phyloP scores from a whole-genome alignment of 768 basidiomycete genomes.

The Nidularia pulvinata region DNA sequence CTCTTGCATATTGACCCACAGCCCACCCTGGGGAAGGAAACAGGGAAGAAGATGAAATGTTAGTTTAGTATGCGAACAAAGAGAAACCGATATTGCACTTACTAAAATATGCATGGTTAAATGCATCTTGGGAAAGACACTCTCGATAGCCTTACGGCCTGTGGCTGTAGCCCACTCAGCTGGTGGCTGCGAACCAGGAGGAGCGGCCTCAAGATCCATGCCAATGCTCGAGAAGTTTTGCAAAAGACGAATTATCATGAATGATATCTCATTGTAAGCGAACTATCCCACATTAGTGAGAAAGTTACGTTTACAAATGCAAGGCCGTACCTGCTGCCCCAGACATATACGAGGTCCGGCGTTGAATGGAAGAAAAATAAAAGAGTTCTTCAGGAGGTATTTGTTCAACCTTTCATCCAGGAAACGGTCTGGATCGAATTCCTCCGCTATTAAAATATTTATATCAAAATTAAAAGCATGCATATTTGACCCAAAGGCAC shows the following conservation, averaged over 20 bases:
- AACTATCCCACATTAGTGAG: constrained; percentile 6
- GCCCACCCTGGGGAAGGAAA: too few relatives aligned
- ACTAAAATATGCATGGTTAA: constrained; percentile 36
- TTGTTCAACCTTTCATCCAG: constrained; percentile 41
- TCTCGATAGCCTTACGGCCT: constrained; percentile 35
- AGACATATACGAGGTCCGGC: constrained; percentile 36
- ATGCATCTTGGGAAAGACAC: constrained; percentile 31
- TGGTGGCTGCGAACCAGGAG: constrained; percentile 29
- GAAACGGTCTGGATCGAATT: constrained; percentile 53
- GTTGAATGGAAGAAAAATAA: constrained; percentile 49
- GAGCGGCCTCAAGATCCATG: constrained; percentile 34
- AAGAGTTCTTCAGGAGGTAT: constrained; percentile 42
- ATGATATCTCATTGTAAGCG: constrained; percentile 26
- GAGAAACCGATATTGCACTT: constrained; percentile 5
- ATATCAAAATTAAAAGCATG: neutral
- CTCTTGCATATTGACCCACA: too few relatives aligned
- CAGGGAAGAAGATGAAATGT: too few relatives aligned
- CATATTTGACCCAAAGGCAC: too few relatives aligned
- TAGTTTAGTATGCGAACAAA: neutral
- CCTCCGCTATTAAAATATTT: constrained; percentile 27
- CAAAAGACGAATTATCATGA: constrained; percentile 40
- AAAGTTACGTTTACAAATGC: neutral
- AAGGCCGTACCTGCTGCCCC: constrained; percentile 32
- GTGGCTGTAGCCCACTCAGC: constrained; percentile 23
- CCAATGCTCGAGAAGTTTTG: constrained; percentile 38